A percentile compares a stretch with the other conserved stretches of the same genome.
These are phyloP conservation scores for Erodium moschatum DNA, from an alignment of 441 rosid species.

Conservation along the genomic window DNA sequence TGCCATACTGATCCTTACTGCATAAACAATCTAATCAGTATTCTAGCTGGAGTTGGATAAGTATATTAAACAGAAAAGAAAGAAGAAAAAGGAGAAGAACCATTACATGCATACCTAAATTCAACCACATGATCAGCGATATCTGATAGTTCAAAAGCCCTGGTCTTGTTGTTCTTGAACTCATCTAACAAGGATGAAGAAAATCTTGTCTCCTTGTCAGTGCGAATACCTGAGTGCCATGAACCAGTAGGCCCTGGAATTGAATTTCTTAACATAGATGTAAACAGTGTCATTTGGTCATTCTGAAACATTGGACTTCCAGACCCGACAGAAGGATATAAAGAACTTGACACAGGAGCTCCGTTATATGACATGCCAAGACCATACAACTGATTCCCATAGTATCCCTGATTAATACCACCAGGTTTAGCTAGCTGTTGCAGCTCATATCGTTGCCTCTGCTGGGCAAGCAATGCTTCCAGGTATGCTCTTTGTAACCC, in stretches of 20 bases:
- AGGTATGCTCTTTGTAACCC: conserved; percentile 48
- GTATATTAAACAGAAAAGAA: not conserved
- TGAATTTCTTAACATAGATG: conserved; percentile 52
- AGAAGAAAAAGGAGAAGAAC: too few species aligned
- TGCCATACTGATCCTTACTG: conserved; percentile 91
- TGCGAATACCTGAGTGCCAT: conserved; percentile 48
- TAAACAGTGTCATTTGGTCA: conserved; percentile 40
- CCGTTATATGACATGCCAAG: conserved; percentile 39
- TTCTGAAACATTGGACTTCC: conserved; percentile 42
- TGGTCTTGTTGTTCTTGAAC: conserved; percentile 70
- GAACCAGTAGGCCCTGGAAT: conserved; percentile 42
- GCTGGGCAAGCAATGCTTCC: conserved; percentile 60
- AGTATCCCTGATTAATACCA: conserved; percentile 39
- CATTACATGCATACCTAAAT: conserved; percentile 48
- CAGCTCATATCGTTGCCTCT: conserved; percentile 53
- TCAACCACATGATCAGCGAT: conserved; percentile 73
- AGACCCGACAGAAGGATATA: conserved; percentile 44
- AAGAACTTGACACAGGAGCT: conserved; percentile 38
- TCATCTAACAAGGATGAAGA: conserved; percentile 73
- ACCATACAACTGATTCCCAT: conserved; percentile 48
- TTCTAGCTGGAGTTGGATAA: conserved; percentile 2
- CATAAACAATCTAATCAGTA: conserved; percentile 7
- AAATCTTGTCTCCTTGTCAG: conserved; percentile 44
- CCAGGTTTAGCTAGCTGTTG: conserved; percentile 39
- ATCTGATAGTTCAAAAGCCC: conserved; percentile 64